phyloP scores from a whole-genome alignment of 768 basidiomycete genomes.

The Calocybe gangraenosa region DNA sequence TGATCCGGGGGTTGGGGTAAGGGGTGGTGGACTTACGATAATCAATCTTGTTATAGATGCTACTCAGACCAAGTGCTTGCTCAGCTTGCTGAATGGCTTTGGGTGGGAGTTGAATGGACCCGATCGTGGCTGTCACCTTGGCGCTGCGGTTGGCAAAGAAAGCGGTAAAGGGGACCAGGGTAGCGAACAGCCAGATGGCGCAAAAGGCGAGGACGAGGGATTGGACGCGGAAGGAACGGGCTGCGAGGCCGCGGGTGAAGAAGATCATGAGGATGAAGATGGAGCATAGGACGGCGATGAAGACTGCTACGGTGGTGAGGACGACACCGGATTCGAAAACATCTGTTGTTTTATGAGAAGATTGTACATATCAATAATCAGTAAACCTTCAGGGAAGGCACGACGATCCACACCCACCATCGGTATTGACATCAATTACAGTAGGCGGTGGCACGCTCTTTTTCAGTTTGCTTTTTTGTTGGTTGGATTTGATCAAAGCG shows the following conservation, averaged over 20 bases:
- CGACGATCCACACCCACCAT: too few relatives aligned
- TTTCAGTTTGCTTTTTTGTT: slow-evolving; percentile 28
- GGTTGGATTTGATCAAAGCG: slow-evolving; percentile 38
- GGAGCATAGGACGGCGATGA: slow-evolving; percentile 27
- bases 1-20: background rate
- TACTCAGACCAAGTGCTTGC: slow-evolving; percentile 31
- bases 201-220: slow-evolving; percentile 36
- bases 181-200: slow-evolving; percentile 40
- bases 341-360: slow-evolving; percentile 28
- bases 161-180: slow-evolving; percentile 15
- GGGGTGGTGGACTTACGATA: slow-evolving; percentile 36
- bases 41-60: slow-evolving; percentile 38
- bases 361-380: background rate
- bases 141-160: slow-evolving; percentile 39
- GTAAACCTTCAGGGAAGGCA: background rate
- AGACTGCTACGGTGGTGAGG: slow-evolving; percentile 28
- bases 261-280: slow-evolving; percentile 21
- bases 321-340: slow-evolving; percentile 34
- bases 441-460: slow-evolving; percentile 28
- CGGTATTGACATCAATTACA: slow-evolving; percentile 32
- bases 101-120: slow-evolving; percentile 29
- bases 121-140: slow-evolving; percentile 39
- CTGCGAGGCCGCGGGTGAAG: slow-evolving; percentile 12
- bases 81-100: slow-evolving; percentile 32
- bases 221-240: slow-evolving; percentile 29